Evolutionary conservation across 1,284 basidiomycete genomes (phyloP).

Genomic region (Trichosporon faecale): DNA sequence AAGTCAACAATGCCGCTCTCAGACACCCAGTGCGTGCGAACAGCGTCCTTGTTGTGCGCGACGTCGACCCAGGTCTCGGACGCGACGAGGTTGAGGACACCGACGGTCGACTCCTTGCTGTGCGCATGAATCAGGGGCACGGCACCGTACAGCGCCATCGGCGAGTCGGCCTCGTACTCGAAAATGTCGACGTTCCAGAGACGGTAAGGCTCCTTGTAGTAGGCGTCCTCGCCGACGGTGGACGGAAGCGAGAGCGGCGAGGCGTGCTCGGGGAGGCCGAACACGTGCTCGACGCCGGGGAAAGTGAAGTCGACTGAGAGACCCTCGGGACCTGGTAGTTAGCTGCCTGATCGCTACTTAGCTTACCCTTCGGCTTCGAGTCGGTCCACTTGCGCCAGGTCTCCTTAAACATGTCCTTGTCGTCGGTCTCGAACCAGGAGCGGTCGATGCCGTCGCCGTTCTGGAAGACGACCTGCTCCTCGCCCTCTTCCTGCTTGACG

Average conservation of each 20-base stretch:
- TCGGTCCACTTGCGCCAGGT: slow-evolving; percentile 81
- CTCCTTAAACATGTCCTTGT: slow-evolving; percentile 88
- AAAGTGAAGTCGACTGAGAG: slow-evolving; percentile 90
- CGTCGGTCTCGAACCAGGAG: slow-evolving; percentile 78
- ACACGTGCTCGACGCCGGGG: slow-evolving; percentile 83
- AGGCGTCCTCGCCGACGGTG: slow-evolving; percentile 59
- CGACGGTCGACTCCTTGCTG: slow-evolving; percentile 73
- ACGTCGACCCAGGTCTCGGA: slow-evolving; percentile 97
- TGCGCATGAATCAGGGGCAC: slow-evolving; percentile 94
- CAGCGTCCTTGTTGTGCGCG: slow-evolving; percentile 60
- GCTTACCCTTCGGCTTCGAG: slow-evolving; percentile 85
- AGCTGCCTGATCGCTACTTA: neutral
- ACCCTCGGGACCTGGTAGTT: slow-evolving; percentile 76
- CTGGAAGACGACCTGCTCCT: slow-evolving; percentile 58
- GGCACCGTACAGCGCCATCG: slow-evolving; percentile 87
- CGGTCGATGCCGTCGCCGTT: slow-evolving; percentile 58
- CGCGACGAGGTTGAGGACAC: slow-evolving; percentile 82
- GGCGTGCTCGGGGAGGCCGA: slow-evolving; percentile 95
- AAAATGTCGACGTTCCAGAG: slow-evolving; percentile 97
- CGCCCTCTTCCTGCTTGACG: slow-evolving; percentile 43
- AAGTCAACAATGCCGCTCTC: slow-evolving; percentile 95
- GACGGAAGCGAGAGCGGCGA: slow-evolving; percentile 82
- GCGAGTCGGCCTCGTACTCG: slow-evolving; percentile 87
- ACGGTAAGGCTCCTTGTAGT: slow-evolving; percentile 86
- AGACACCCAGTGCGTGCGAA: slow-evolving; percentile 91